Evolutionary conservation across 1,139 yeast species (phyloP).

Genomic region (Hyphopichia burtonii): DNA sequence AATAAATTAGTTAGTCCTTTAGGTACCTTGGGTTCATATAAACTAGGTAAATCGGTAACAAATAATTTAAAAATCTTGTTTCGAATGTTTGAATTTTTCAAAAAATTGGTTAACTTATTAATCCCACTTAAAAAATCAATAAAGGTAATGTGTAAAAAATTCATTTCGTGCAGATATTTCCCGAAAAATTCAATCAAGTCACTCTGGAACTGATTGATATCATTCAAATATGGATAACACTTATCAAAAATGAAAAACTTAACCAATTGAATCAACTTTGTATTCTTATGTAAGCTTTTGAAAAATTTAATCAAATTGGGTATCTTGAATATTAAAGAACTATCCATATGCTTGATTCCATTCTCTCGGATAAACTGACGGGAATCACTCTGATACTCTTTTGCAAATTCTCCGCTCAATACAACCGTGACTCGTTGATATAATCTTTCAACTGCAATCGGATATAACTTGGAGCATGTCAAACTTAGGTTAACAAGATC

Average conservation of each 20-base stretch:
- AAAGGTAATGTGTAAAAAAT: constrained; percentile 36
- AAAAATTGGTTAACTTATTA: constrained; percentile 23
- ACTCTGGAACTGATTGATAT: constrained; percentile 19
- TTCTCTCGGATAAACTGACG: constrained; percentile 24
- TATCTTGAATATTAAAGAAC: constrained; percentile 24
- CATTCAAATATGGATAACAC: constrained; percentile 19
- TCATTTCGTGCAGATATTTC: constrained; percentile 20
- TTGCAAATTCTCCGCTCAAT: constrained; percentile 30
- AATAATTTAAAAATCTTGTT: constrained; percentile 32
- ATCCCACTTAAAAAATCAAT: constrained; percentile 28
- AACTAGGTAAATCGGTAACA: constrained; percentile 23
- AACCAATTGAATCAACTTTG: constrained; percentile 21
- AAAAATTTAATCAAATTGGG: constrained; percentile 20
- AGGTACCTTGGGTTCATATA: constrained; percentile 28
- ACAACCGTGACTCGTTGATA: constrained; percentile 34
- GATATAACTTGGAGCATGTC: constrained; percentile 23
- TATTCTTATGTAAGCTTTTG: constrained; percentile 17
- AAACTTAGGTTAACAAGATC: constrained; percentile 27
- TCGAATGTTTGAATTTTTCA: constrained; percentile 25
- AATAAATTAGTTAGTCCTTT: constrained; percentile 31
- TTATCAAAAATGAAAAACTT: constrained; percentile 37
- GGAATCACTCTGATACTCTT: constrained; percentile 15
- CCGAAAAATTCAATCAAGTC: constrained; percentile 30
- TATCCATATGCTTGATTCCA: constrained; percentile 33
- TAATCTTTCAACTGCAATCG: constrained; percentile 23